Evolutionary conservation across 331 rosid genomes (phyloP), one percentile per base, ranked within the genome.

Genomic region (Acacia pycnantha): DNA sequence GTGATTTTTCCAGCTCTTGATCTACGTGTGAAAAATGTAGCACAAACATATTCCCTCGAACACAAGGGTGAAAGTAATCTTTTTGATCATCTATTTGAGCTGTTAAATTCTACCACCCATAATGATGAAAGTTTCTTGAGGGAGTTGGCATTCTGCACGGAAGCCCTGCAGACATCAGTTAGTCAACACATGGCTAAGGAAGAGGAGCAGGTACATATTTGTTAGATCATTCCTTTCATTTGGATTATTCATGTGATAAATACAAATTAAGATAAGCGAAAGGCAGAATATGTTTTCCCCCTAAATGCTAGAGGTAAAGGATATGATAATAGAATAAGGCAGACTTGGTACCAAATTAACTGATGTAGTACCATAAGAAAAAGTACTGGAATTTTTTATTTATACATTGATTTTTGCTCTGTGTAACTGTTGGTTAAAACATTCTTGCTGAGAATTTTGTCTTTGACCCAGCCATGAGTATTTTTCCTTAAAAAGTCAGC

Each of bases 181-280:
- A 92, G 95, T 91, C 99, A 96, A 84, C 99, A 96, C 93, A 86
- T 96, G 98, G 98, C 98, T 69, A 96, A 96, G 90, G 99, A 96
- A 85, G 97, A 96, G 91, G 94, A 92, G 89, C 99, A 96, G 94
- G 99, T 96, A 81, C 76, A 37, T 15, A 73, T 74, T 85, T 81
- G 53, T 82, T 71, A 44, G 11, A 27, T 44, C n/a, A 68, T 86
- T 84, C 68, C 43, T 35, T 62, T 79, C 71, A 44, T 43, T 66
- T 74, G 73, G 27, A 62, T 37, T 78, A 69, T 72, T 31, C 14
- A 41, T 40, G 79, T 65, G 81, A 83, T 70, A 59, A 51, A 41
- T 24, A 10, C 64, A 11, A 64, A 27, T 14, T 27, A 5, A 27
- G 69, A 29, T 0, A 6, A 64, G 10, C 6, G 9, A 58, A 58